Conservation (phyloP, 192 early-diverging fungal genomes). For the Coemansia sp. region DNA sequence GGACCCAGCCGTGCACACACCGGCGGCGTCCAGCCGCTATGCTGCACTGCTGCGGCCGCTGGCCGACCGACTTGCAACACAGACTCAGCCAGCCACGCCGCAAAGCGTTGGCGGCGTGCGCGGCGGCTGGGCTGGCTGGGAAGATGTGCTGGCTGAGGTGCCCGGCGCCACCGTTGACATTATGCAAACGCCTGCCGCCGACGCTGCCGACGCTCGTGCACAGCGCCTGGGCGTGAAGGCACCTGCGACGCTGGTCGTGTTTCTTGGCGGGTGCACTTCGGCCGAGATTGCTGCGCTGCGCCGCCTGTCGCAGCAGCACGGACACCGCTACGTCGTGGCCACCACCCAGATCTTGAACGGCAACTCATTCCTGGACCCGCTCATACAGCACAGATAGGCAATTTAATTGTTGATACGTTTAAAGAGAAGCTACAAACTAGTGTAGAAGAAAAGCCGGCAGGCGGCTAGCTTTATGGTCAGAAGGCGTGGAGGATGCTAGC, state of each 20-base stretch:
- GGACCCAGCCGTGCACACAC: conserved; percentile 42
- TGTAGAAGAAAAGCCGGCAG: no score
- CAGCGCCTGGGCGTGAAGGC: conserved; percentile 58
- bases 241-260: conserved; percentile 81
- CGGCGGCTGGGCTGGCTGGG: conserved; percentile 84
- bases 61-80: conserved; percentile 17
- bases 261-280: conserved; percentile 92
- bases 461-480: no score
- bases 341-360: conserved; percentile 92
- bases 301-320: conserved; percentile 75
- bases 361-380: conserved; percentile 67
- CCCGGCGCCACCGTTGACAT: conserved; percentile 83
- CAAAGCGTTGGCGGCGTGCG: conserved; percentile 39
- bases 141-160: conserved; percentile 77
- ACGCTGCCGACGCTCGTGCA: conserved; percentile 37
- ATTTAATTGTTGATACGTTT: background rate
- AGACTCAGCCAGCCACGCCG: background rate
- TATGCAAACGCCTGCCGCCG: conserved; percentile 53
- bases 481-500: no score
- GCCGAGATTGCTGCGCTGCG: conserved; percentile 93
- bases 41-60: conserved; percentile 43
- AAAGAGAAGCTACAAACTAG: no score
- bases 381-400: conserved; percentile 22
- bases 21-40: conserved; percentile 35
- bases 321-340: conserved; percentile 79